Conservation (phyloP, 148 eudicot genomes). For the Fagopyrum esculentum region DNA sequence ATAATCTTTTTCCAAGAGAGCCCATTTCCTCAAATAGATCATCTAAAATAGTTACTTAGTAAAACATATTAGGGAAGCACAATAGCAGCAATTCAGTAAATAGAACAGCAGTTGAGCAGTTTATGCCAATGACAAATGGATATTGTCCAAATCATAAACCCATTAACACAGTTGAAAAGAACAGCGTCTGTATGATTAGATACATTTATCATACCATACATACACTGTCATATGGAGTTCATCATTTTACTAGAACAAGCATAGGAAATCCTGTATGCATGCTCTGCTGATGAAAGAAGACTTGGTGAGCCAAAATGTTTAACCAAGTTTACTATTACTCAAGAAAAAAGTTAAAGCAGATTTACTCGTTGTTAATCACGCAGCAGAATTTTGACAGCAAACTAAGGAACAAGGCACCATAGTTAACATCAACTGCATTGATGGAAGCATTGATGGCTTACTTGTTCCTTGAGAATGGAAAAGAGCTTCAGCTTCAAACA, state of each 20-base stretch:
- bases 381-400: background rate
- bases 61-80: background rate
- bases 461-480: conserved; percentile 61
- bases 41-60: conserved; percentile 32
- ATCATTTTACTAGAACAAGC: background rate
- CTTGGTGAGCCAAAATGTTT: background rate
- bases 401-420: background rate
- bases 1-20: conserved; percentile 41
- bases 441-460: conserved; percentile 25
- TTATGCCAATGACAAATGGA: background rate
- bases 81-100: background rate
- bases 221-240: background rate
- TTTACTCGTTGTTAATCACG: background rate
- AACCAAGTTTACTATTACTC: background rate
- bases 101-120: background rate
- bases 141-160: background rate
- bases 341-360: background rate
- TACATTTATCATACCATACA: background rate
- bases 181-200: background rate
- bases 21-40: conserved; percentile 59
- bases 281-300: background rate
- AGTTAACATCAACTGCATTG: background rate
- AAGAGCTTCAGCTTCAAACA: conserved; percentile 56
- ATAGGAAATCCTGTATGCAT: background rate
- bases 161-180: background rate